Percentiles rank a stretch among this genome's conserved stretches.
phyloP scores from a whole-genome alignment of 805 yeast species.

The Soucietia sequanensis region DNA sequence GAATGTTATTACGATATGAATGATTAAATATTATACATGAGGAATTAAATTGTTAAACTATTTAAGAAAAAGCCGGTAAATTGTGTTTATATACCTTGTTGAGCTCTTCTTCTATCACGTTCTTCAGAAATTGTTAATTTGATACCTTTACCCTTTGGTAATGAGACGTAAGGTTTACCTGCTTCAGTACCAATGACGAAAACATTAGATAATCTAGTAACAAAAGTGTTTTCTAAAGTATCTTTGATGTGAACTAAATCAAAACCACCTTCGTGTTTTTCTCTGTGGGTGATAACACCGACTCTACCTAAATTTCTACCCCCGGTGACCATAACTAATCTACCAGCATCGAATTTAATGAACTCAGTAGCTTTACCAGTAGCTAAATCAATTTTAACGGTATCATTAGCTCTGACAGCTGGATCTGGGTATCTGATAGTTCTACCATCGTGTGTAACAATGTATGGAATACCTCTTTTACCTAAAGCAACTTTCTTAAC shows the following conservation, averaged over 20 bases:
- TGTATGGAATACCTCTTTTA: conserved; percentile 97
- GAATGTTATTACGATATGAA: too few species aligned
- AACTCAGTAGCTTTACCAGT: conserved; percentile 80
- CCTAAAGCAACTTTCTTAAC: conserved; percentile 98
- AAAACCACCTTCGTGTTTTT: conserved; percentile 97
- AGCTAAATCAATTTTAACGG: conserved; percentile 95
- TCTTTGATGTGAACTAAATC: conserved; percentile 97
- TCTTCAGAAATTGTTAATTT: conserved; percentile 94
- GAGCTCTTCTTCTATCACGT: conserved; percentile 97
- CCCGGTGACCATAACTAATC: conserved; percentile 90
- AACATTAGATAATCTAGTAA: conserved; percentile 91
- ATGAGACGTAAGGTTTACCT: conserved; percentile 88
- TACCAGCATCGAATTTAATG: conserved; percentile 37
- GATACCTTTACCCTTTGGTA: conserved; percentile 99
- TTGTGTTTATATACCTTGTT: conserved; percentile 31
- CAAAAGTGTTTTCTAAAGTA: conserved; percentile 90
- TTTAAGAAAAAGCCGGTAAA: too few species aligned
- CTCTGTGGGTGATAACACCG: conserved; percentile 94
- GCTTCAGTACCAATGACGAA: conserved; percentile 90
- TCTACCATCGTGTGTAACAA: conserved; percentile 99
- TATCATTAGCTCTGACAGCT: conserved; percentile 92
- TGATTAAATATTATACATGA: background rate
- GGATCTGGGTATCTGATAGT: conserved; percentile 99
- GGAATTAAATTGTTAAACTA: too few species aligned
- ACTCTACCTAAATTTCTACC: conserved; percentile 99